A percentile compares a stretch with the other conserved stretches of the same genome.
Conservation (phyloP, 1,284 basidiomycete species). For the Austropuccinia psidii region DNA sequence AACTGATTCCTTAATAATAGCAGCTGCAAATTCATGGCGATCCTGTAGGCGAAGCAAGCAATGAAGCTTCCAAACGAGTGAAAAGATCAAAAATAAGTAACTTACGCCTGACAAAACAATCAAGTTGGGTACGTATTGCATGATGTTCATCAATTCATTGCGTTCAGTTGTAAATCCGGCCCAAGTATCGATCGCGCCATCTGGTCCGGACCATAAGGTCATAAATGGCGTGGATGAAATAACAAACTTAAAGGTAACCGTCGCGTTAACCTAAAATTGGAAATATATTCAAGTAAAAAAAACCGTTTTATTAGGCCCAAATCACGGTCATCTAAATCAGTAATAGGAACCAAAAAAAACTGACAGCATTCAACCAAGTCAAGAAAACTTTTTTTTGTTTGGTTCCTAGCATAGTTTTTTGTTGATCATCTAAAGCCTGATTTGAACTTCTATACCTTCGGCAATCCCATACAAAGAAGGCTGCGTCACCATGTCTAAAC, state of each 20-base stretch:
- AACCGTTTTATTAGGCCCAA: neutral
- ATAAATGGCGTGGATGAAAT: slow-evolving; percentile 70
- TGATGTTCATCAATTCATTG: slow-evolving; percentile 53
- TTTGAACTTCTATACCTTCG: slow-evolving; percentile 44
- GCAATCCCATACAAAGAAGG: slow-evolving; percentile 36
- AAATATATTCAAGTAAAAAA: slow-evolving; percentile 1
- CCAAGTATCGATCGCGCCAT: slow-evolving; percentile 59
- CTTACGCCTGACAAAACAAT: slow-evolving; percentile 43
- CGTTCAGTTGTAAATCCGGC: slow-evolving; percentile 62
- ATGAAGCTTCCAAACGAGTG: neutral
- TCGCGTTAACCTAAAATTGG: slow-evolving; percentile 58
- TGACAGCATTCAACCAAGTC: slow-evolving; percentile 59
- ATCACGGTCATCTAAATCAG: neutral
- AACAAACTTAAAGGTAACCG: slow-evolving; percentile 72
- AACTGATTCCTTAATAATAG: slow-evolving; percentile 52
- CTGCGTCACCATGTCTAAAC: slow-evolving; percentile 34
- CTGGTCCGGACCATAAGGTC: slow-evolving; percentile 61
- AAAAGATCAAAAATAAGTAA: neutral
- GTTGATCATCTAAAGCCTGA: slow-evolving; percentile 43
- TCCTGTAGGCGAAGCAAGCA: slow-evolving; percentile 48
- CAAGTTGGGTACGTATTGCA: slow-evolving; percentile 63
- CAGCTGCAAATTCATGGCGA: slow-evolving; percentile 68
- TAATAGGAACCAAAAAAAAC: slow-evolving; percentile 35
- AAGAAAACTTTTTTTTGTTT: slow-evolving; percentile 60
- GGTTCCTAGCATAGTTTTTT: slow-evolving; percentile 63